Evolutionary conservation across 2,329 filamentous ascomycete species (phyloP).

Genomic region (Colletotrichum siamense): DNA sequence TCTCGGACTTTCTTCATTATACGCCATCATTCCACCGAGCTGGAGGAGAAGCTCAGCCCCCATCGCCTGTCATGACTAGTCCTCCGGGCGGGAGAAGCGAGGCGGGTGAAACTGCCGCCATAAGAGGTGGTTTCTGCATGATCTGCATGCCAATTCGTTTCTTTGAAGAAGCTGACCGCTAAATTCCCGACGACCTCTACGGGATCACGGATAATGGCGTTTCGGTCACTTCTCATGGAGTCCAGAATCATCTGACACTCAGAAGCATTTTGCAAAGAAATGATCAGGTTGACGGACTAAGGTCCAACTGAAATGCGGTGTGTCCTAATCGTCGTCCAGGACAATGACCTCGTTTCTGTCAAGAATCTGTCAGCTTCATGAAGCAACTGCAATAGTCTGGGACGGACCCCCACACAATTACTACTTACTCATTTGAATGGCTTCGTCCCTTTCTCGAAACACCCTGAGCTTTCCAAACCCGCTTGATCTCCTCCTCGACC

Average conservation of each 20-base stretch:
- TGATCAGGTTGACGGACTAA: neutral
- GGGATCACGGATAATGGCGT: neutral
- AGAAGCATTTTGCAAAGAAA: neutral
- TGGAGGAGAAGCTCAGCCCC: accelerated
- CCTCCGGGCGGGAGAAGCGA: neutral
- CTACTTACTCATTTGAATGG: neutral
- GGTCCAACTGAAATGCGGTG: neutral
- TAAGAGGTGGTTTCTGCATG: too few species aligned
- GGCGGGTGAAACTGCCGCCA: too few species aligned
- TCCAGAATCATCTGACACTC: neutral
- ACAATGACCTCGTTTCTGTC: neutral
- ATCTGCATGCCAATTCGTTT: too few species aligned
- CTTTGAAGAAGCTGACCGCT: too few species aligned
- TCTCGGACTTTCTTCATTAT: accelerated
- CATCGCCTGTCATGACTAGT: accelerated
- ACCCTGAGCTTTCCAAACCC: neutral
- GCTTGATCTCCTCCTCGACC: neutral
- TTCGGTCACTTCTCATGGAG: neutral
- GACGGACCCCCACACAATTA: neutral
- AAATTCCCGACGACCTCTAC: too few species aligned
- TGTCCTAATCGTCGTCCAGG: neutral
- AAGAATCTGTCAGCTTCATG: neutral
- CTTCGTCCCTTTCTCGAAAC: neutral
- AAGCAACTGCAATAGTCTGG: neutral
- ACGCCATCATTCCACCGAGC: accelerated